Evolutionary conservation across 176 grass and related monocot genomes (phyloP), one percentile per base, ranked within the genome.

Genomic region (Carex scoparia): DNA sequence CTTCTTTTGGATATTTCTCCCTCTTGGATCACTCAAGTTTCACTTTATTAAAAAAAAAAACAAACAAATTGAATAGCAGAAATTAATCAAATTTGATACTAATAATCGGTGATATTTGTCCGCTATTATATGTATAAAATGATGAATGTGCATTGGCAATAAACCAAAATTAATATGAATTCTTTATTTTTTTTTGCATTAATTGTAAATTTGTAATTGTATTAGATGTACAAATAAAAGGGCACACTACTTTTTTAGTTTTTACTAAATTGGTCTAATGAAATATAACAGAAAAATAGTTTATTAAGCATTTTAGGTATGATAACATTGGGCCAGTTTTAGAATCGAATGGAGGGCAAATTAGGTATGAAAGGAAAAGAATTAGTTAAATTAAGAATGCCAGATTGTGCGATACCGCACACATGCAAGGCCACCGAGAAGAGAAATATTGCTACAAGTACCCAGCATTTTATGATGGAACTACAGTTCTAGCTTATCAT

Each of bases 351-450:
- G 18, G 60, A 83, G 81, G 81, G 81, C 81, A 83, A 37, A 83
- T 69, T 83, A 18, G 81, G 81, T 9, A 69, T 46, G 5, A 16
- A 31, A 56, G 18, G 23, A 65, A 64, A 81, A 56, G 0, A 23
- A 54, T 69, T 83, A 55, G 81, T 83, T 83, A 83, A 69, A 69
- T 56, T 83, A 69, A 83, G 44, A 69, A 83, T 55, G 59, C 19
- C 59, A 83, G 28, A 64, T 67, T 67, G 48, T 55, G 63, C 23
- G 63, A 68, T 31, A 35, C 40, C 14, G 37, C 5, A 79, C 53
- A 58, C 53, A 79, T 79, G 74, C 53, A 78, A 18, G 23, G 13
- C 5, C 62, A 55, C 61, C 64, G 18, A 69, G 48, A 30, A 67
- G 2, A 67, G 2, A 48, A 10, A 46, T 68, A 51, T 68, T 55